phyloP scores from a whole-genome alignment of 2,329 filamentous ascomycete genomes.

The Periconia sp. region DNA sequence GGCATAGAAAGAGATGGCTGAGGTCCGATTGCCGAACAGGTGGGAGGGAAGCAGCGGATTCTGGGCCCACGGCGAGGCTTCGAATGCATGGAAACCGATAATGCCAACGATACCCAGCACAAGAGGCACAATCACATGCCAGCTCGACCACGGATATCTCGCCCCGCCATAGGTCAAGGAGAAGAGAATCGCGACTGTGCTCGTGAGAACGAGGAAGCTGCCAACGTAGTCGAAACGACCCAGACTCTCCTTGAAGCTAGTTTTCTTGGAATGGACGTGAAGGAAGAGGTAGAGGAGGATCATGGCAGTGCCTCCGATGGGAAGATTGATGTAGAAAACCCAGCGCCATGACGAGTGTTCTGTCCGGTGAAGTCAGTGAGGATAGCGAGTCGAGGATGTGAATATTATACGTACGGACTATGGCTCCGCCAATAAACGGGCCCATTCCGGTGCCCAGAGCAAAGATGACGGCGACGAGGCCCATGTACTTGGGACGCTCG shows the following conservation, averaged over 20 bases:
- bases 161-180: slow-evolving; percentile 51
- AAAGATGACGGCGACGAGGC: slow-evolving; percentile 49
- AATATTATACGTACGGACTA: slow-evolving; percentile 1
- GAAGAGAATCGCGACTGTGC: slow-evolving; percentile 44
- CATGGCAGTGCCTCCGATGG: slow-evolving; percentile 21
- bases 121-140: slow-evolving; percentile 48
- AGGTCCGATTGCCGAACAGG: slow-evolving; percentile 55
- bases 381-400: no score
- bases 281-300: slow-evolving; percentile 33
- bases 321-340: slow-evolving; percentile 47
- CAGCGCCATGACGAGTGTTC: slow-evolving; percentile 49
- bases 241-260: slow-evolving; percentile 1
- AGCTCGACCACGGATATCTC: slow-evolving; percentile 46
- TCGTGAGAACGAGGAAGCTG: slow-evolving; percentile 46
- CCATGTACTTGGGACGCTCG: slow-evolving; percentile 47
- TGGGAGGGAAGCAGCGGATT: no score
- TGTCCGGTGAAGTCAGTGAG: no score
- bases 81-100: not conserved
- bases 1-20: slow-evolving; percentile 40
- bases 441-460: slow-evolving; percentile 55
- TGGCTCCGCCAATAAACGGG: slow-evolving; percentile 35
- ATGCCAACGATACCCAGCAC: slow-evolving; percentile 26
- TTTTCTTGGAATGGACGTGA: slow-evolving; percentile 43
- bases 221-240: slow-evolving; percentile 48
- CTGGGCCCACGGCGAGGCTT: no score